phyloP scores from a whole-genome alignment of 164 flowering plant genomes.

The Houttuynia cordata region DNA sequence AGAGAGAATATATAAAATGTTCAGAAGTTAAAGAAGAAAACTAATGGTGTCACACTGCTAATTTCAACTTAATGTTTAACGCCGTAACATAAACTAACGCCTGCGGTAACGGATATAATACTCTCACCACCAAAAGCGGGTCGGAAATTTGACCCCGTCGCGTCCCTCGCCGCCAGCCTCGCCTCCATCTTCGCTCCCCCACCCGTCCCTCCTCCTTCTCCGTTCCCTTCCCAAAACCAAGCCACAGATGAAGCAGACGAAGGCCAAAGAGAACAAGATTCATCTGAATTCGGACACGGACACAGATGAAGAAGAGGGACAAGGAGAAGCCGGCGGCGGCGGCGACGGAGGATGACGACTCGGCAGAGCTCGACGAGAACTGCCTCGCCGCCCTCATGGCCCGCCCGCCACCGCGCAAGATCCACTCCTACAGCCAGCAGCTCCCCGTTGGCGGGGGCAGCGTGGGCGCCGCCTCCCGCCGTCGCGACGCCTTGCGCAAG shows the following conservation, averaged over 20 bases:
- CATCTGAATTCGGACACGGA: background rate
- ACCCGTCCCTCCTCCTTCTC: background rate
- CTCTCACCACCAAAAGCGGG: background rate
- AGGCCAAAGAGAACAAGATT: background rate
- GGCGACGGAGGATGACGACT: background rate
- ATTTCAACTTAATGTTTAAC: too few relatives aligned
- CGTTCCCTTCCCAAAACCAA: too few relatives aligned
- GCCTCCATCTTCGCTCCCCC: background rate
- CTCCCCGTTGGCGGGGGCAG: constrained; percentile 18
- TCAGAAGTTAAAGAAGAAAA: too few relatives aligned
- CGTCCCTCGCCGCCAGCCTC: background rate
- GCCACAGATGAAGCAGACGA: background rate
- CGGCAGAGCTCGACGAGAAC: constrained; percentile 9
- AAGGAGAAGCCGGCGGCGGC: background rate
- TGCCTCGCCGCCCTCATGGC: constrained; percentile 16
- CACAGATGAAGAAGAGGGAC: background rate
- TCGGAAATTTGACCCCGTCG: background rate
- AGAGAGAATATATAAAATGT: too few relatives aligned
- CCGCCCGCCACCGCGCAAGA: constrained; percentile 16
- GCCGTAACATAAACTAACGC: too few relatives aligned
- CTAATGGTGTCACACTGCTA: too few relatives aligned
- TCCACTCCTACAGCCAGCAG: constrained; percentile 58
- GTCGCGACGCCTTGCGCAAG: constrained; percentile 31
- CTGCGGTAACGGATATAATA: too few relatives aligned
- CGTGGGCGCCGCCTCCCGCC: constrained; percentile 14